Percentiles rank a stretch among this genome's conserved stretches.
These are phyloP conservation scores for Spencermartinsiella europaea DNA, from an alignment of 805 yeast species.

Conservation along the genomic window DNA sequence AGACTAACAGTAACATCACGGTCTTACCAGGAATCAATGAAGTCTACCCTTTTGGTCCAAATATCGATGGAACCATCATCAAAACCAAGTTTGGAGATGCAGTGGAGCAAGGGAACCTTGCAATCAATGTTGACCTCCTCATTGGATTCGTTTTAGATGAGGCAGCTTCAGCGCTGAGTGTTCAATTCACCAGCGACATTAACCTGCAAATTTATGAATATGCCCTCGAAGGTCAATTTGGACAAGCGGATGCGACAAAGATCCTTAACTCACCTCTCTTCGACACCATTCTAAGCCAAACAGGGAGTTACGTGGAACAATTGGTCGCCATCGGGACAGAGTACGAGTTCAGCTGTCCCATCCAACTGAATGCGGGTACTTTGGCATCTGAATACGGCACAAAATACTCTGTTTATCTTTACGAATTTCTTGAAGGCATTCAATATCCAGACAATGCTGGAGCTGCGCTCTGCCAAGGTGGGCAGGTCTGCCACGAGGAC, in stretches of 20 bases:
- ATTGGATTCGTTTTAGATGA: constrained; percentile 26
- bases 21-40: constrained; percentile 12
- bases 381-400: not conserved
- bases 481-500: constrained; percentile 28
- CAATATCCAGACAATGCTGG: constrained; percentile 18
- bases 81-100: constrained; percentile 15
- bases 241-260: constrained; percentile 2
- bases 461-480: constrained; percentile 17
- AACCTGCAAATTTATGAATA: constrained; percentile 2
- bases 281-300: not conserved
- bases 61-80: constrained; percentile 21
- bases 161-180: constrained; percentile 21
- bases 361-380: constrained; percentile 13
- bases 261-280: constrained; percentile 11
- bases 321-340: constrained; percentile 18
- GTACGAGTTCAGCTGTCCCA: constrained; percentile 25
- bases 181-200: constrained; percentile 7
- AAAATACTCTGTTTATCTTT: constrained; percentile 18
- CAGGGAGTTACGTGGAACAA: constrained; percentile 1
- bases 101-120: constrained; percentile 12
- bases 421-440: constrained; percentile 26
- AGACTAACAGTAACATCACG: not conserved
- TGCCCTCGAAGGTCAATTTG: constrained; percentile 12
- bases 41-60: constrained; percentile 26
- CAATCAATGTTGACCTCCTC: constrained; percentile 22